phyloP scores from a whole-genome alignment of 1,284 basidiomycete genomes.

The Tylopilus orsonianus region DNA sequence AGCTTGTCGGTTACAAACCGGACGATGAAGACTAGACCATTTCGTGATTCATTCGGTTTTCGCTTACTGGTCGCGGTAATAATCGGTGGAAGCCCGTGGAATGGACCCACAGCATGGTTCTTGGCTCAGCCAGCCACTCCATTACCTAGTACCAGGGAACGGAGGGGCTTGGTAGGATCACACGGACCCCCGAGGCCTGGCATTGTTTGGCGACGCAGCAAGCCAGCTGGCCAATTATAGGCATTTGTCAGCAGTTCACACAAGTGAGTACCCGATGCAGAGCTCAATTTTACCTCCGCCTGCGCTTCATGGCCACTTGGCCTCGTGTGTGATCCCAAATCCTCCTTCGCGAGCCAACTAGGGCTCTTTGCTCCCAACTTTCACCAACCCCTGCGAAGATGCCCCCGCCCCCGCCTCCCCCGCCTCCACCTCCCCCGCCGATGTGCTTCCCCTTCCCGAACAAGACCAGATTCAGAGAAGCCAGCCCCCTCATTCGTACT shows the following conservation, averaged over 20 bases:
- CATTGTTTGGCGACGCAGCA: conserved; percentile 23
- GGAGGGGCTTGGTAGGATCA: conserved; percentile 26
- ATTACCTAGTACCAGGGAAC: conserved; percentile 10
- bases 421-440: conserved; percentile 55
- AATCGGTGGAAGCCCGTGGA: no score
- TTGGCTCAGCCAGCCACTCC: conserved; percentile 16
- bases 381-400: conserved; percentile 30
- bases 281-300: conserved; percentile 29
- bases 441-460: conserved; percentile 55
- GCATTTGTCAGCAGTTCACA: conserved; percentile 29
- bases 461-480: conserved; percentile 28
- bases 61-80: conserved; percentile 2
- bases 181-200: conserved; percentile 16
- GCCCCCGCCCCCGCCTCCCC: conserved; percentile 41
- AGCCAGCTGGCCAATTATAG: conserved; percentile 12
- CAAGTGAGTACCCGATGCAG: neutral
- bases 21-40: neutral
- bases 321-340: conserved; percentile 34
- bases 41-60: conserved; percentile 9
- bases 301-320: conserved; percentile 19
- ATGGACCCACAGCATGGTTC: conserved; percentile 15
- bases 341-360: conserved; percentile 15
- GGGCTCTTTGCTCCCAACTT: conserved; percentile 21
- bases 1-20: neutral
- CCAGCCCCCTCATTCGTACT: conserved; percentile 34